Evolutionary conservation across 2,329 filamentous ascomycete genomes (phyloP), one percentile per base, ranked within the genome.

Genomic region (Metarhizium humberi): DNA sequence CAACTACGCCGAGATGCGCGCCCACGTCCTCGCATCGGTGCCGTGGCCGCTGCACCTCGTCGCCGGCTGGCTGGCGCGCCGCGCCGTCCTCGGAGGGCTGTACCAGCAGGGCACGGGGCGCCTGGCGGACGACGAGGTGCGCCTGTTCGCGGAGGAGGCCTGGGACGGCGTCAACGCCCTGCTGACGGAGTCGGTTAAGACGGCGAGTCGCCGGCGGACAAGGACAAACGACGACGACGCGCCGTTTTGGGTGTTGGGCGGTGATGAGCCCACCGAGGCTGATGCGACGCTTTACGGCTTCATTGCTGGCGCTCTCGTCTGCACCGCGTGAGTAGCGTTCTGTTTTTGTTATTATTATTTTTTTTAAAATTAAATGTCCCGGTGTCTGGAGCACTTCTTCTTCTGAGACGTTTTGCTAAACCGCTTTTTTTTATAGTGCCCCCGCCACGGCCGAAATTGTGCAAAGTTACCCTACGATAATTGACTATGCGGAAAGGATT

Each of bases 251-350:
- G 63, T 79, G 1, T 64, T 85, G 13, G 81, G 80, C 1, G 76
- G 78, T 0, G 60, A 73, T 0, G 60, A 65, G 3, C 81, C 82
- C 3, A 81, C 78, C 0, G 82, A 86, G 60, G 79, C 73, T 1
- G 83, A 87, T 64, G 71, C 78, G 1, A 71, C 71, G 0, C 49
- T 86, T 5, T 86, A 79, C 66, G 82, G 78, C 0, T 85, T 85
- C 60, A 67, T 85, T 40, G 68, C 71, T 14, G 77, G 76, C n/a
- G 70, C 69, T 1, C 64, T 86, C 58, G 62, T 81, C 3, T 79
- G 75, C 58, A 69, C 69, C 16, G 78, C 80, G 78, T 84, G 66
- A 70, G 79, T 77, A 5, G 18, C 18, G 18, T 20, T 20, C 18
- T 30, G 3, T 14, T 10, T 10, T 45, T 25, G 1, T 16, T 6